A percentile compares a stretch with the other conserved stretches of the same genome.
phyloP scores from a whole-genome alignment of 495 filamentous ascomycete genomes.

The Lepraria neglecta region DNA sequence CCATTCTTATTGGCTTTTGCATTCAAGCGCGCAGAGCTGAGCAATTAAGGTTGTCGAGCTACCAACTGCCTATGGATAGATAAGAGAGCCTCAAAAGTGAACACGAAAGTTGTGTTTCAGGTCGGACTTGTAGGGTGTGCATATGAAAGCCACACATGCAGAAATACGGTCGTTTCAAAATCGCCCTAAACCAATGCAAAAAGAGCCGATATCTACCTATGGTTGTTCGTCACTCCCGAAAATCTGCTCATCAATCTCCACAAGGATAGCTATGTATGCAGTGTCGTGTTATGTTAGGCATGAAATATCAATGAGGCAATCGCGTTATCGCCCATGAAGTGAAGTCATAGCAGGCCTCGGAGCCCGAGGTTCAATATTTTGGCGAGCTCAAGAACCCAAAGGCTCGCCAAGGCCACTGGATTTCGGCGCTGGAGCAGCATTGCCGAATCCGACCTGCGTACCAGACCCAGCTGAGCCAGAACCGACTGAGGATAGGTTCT shows the following conservation, averaged over 20 bases:
- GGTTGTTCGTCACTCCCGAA: not conserved
- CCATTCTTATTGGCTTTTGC: slow-evolving; percentile 5
- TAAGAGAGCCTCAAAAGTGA: not conserved
- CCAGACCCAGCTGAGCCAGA: slow-evolving; percentile 27
- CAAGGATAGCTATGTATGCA: not conserved
- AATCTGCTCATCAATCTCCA: not conserved
- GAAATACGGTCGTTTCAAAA: not conserved
- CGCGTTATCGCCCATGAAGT: not conserved
- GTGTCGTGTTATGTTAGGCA: not conserved
- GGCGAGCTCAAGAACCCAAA: slow-evolving; percentile 22
- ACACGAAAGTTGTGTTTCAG: slow-evolving; percentile 17
- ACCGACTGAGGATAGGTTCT: slow-evolving; percentile 21
- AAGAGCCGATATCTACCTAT: not conserved
- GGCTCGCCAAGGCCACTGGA: slow-evolving; percentile 34
- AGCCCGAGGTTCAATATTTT: not conserved
- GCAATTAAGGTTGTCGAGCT: slow-evolving; percentile 10
- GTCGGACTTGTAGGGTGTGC: not conserved
- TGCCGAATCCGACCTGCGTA: slow-evolving; percentile 34
- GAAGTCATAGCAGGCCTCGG: not conserved
- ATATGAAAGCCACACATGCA: not conserved
- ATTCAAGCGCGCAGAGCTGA: not conserved
- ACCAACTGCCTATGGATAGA: slow-evolving; percentile 11
- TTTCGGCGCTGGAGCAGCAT: slow-evolving; percentile 31
- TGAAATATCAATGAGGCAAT: not conserved
- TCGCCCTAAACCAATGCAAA: not conserved